Conservation (phyloP, 2,329 filamentous ascomycete genomes). For the Plenodomus biglobosus region DNA sequence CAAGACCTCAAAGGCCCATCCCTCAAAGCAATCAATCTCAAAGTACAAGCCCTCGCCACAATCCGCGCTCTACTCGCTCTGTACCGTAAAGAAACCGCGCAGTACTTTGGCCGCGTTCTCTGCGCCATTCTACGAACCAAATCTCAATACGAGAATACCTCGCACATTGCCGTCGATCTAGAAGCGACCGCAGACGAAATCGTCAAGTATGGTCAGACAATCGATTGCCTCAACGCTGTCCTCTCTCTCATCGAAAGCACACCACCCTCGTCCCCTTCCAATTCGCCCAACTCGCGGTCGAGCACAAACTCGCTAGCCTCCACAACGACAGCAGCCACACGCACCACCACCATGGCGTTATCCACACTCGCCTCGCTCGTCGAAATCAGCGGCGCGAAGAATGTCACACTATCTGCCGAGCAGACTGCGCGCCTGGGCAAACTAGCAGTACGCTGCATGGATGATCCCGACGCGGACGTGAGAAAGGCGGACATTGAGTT, state of each 20-base stretch:
- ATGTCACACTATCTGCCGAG: slow-evolving; percentile 31
- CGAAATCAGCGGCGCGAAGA: slow-evolving; percentile 37
- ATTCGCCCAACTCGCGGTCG: slow-evolving; percentile 37
- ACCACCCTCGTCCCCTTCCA: slow-evolving; percentile 25
- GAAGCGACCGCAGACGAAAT: slow-evolving; percentile 74
- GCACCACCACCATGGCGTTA: slow-evolving; percentile 45
- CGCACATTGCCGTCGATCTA: slow-evolving; percentile 72
- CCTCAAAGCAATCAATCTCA: slow-evolving; percentile 70
- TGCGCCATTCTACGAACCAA: slow-evolving; percentile 67
- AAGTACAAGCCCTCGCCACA: slow-evolving; percentile 72
- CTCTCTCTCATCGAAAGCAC: slow-evolving; percentile 41
- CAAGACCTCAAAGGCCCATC: slow-evolving; percentile 52
- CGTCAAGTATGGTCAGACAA: slow-evolving; percentile 64
- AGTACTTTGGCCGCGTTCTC: slow-evolving; percentile 68
- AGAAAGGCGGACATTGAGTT: slow-evolving; percentile 75
- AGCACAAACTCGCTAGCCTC: slow-evolving; percentile 28
- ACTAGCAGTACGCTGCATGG: slow-evolving; percentile 43
- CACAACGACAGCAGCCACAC: slow-evolving; percentile 19
- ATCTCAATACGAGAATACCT: slow-evolving; percentile 65
- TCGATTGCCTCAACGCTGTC: slow-evolving; percentile 51
- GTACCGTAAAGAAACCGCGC: slow-evolving; percentile 65
- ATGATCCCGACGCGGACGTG: slow-evolving; percentile 46
- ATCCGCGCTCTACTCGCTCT: slow-evolving; percentile 72
- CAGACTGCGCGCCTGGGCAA: slow-evolving; percentile 44
- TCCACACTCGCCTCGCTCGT: slow-evolving; percentile 44